phyloP scores from a whole-genome alignment of 345 rosid species.

The Anastatica hierochuntica region DNA sequence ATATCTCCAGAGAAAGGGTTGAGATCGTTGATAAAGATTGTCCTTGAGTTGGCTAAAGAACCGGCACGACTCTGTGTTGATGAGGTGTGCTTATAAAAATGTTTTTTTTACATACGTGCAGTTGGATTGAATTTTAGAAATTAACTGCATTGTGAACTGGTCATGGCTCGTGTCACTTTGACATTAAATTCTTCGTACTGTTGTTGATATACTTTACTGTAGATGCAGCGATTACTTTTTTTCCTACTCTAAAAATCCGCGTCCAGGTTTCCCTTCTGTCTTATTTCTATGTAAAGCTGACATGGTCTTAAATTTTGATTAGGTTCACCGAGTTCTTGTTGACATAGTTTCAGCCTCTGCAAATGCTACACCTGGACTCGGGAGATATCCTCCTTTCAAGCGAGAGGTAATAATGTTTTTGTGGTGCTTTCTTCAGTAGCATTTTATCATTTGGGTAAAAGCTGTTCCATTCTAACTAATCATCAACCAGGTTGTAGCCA shows the following conservation, averaged over 20 bases:
- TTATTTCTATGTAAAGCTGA: conserved; percentile 4
- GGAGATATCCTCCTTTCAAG: conserved; percentile 96
- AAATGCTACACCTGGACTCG: conserved; percentile 94
- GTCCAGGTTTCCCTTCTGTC: not conserved
- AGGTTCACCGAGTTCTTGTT: conserved; percentile 93
- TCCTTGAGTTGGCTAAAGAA: conserved; percentile 94
- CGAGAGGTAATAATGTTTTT: conserved; percentile 55
- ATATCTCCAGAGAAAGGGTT: conserved; percentile 99
- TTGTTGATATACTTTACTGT: no score
- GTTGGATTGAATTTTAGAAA: conserved; percentile 8
- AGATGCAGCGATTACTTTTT: no score
- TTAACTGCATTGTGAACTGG: no score
- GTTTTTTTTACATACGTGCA: not conserved
- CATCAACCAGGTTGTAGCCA: conserved; percentile 61
- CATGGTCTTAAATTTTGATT: conserved; percentile 12
- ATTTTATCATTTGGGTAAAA: not conserved
- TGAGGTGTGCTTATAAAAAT: conserved; percentile 46
- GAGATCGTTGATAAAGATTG: conserved; percentile 90
- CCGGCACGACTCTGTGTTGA: conserved; percentile 93
- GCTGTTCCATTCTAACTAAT: conserved; percentile 1
- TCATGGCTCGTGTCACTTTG: not conserved
- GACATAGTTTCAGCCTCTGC: conserved; percentile 86
- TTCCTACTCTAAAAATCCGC: no score
- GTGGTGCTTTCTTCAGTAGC: not conserved
- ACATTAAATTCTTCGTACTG: no score